Conservation (phyloP, 305 asterid species). For the Solanum hybrid region DNA sequence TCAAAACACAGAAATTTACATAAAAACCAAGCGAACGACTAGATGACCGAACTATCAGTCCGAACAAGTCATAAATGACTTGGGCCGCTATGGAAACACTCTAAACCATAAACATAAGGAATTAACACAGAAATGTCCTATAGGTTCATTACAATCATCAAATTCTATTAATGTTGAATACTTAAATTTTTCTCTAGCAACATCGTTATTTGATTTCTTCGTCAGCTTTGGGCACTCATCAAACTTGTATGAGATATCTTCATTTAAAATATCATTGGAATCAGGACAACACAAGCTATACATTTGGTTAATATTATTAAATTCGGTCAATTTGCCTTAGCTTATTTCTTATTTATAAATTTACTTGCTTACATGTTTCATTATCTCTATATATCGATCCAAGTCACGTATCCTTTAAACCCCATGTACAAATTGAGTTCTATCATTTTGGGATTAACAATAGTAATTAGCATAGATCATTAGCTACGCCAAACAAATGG, state of each 20-base stretch:
- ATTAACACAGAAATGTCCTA: background rate
- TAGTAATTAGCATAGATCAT: background rate
- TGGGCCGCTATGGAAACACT: background rate
- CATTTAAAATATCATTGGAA: background rate
- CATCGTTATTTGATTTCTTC: background rate
- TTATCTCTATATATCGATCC: background rate
- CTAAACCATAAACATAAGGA: background rate
- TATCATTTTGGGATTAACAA: background rate
- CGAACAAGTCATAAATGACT: background rate
- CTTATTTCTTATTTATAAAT: background rate
- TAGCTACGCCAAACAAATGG: background rate
- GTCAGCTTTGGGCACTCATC: background rate
- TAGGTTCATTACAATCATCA: background rate
- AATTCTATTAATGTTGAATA: background rate
- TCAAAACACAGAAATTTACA: background rate
- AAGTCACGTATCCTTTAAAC: background rate
- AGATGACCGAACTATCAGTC: background rate
- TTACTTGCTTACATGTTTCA: background rate
- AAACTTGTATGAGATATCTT: background rate
- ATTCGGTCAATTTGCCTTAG: background rate
- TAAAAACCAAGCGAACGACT: background rate
- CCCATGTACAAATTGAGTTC: background rate
- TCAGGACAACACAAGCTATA: background rate
- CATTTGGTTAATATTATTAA: background rate
- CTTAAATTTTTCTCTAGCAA: background rate